phyloP scores from a whole-genome alignment of 2,329 filamentous ascomycete species.

The Aspergillus sp. region DNA sequence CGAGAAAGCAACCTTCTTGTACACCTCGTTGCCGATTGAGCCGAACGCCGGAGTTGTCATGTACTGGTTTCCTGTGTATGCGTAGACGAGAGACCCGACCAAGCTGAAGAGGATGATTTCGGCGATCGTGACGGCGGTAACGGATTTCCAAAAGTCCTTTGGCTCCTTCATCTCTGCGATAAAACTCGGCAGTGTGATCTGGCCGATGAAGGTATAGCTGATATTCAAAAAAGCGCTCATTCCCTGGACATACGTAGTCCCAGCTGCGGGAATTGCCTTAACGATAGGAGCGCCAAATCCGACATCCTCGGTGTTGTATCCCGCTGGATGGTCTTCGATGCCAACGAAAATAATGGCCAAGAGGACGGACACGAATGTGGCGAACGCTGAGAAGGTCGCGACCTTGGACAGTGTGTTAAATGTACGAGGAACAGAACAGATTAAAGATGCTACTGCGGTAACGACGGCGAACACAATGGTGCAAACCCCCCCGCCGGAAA shows the following conservation, averaged over 20 bases:
- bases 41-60: constrained; percentile 86
- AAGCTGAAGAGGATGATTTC: constrained; percentile 84
- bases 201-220: constrained; percentile 92
- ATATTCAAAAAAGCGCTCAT: constrained; percentile 94
- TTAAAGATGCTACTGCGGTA: constrained; percentile 71
- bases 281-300: constrained; percentile 65
- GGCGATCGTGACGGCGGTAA: constrained; percentile 86
- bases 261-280: constrained; percentile 63
- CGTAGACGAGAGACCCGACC: constrained; percentile 78
- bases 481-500: constrained; percentile 70
- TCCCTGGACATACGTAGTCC: constrained; percentile 77
- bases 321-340: constrained; percentile 70
- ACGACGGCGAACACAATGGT: constrained; percentile 79
- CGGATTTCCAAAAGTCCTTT: constrained; percentile 85
- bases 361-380: constrained; percentile 87
- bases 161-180: constrained; percentile 87
- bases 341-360: constrained; percentile 80
- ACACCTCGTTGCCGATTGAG: constrained; percentile 69
- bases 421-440: constrained; percentile 80
- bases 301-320: constrained; percentile 56
- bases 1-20: constrained; percentile 85
- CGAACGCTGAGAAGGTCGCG: constrained; percentile 75
- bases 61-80: constrained; percentile 86
- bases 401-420: constrained; percentile 78
- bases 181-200: constrained; percentile 91